phyloP scores from a whole-genome alignment of 805 yeast species.

The Ogataea ganodermae region DNA sequence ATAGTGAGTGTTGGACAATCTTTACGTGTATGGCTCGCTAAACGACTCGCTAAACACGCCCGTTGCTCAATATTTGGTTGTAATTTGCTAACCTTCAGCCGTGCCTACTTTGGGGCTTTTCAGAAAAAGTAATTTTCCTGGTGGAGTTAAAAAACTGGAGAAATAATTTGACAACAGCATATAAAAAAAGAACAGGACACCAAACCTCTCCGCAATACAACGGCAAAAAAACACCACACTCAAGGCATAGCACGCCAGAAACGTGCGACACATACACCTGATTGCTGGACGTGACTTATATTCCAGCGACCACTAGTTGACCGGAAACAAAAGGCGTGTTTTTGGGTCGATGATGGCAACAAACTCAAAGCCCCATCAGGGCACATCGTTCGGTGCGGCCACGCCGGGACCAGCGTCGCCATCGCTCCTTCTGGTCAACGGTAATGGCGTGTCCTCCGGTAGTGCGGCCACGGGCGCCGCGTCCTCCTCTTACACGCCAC shows the following conservation, averaged over 20 bases:
- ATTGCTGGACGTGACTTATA: neutral
- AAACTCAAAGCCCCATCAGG: conserved; percentile 3
- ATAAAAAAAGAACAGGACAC: neutral
- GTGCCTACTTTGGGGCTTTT: conserved; percentile 2
- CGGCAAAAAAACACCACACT: neutral
- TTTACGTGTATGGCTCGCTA: too few relatives aligned
- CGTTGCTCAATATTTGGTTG: neutral
- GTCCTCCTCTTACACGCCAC: conserved; percentile 16
- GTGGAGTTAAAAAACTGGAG: conserved; percentile 4
- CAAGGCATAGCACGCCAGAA: neutral
- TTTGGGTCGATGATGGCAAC: conserved; percentile 6
- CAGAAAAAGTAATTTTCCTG: neutral
- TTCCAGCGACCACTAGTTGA: neutral
- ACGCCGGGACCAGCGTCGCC: neutral
- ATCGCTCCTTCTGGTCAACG: neutral
- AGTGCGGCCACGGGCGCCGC: neutral
- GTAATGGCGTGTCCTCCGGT: neutral
- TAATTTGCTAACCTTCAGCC: neutral
- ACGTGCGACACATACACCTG: neutral
- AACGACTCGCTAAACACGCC: neutral
- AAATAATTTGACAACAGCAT: conserved; percentile 5
- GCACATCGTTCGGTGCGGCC: neutral
- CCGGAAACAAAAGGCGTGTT: conserved; percentile 1
- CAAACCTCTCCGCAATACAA: neutral
- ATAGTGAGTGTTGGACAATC: too few relatives aligned